phyloP scores from a whole-genome alignment of 2,329 filamentous ascomycete species.

The Xylariaceae sp. region DNA sequence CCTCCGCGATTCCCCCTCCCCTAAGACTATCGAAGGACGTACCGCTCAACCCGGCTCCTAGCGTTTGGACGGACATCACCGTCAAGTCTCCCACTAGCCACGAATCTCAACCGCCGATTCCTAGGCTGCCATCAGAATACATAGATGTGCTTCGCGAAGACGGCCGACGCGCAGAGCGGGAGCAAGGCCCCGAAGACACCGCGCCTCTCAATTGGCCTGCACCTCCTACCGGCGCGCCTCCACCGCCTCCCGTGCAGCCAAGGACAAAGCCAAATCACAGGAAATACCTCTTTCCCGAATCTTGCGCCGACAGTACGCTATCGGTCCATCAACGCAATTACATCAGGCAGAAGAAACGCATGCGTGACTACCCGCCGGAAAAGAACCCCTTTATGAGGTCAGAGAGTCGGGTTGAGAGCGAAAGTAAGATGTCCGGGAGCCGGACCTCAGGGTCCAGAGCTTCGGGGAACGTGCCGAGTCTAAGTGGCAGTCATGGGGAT shows the following conservation, averaged over 20 bases:
- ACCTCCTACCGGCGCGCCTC: neutral
- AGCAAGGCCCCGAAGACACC: neutral
- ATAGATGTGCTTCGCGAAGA: neutral
- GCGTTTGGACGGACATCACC: constrained; percentile 23
- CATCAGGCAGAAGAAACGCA: constrained; percentile 8
- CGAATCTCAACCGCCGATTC: constrained; percentile 16
- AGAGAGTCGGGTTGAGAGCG: neutral
- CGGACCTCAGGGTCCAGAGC: neutral
- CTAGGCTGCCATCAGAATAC: constrained; percentile 18
- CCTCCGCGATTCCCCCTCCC: constrained; percentile 19
- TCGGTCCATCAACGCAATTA: constrained; percentile 14
- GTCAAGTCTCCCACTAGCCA: constrained; percentile 10
- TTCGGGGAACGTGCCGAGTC: neutral
- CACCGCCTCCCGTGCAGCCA: neutral
- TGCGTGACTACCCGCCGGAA: constrained; percentile 9
- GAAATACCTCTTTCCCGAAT: constrained; percentile 14
- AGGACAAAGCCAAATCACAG: constrained; percentile 2
- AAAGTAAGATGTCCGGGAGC: neutral
- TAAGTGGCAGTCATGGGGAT: neutral
- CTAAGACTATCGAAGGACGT: constrained; percentile 14
- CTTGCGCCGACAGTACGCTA: constrained; percentile 13
- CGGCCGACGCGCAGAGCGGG: neutral
- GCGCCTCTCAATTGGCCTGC: constrained; percentile 13
- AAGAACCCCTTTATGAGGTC: constrained; percentile 11
- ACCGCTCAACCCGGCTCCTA: neutral